phyloP scores from a whole-genome alignment of 2,329 filamentous ascomycete species.

The Botrytis paeoniae region DNA sequence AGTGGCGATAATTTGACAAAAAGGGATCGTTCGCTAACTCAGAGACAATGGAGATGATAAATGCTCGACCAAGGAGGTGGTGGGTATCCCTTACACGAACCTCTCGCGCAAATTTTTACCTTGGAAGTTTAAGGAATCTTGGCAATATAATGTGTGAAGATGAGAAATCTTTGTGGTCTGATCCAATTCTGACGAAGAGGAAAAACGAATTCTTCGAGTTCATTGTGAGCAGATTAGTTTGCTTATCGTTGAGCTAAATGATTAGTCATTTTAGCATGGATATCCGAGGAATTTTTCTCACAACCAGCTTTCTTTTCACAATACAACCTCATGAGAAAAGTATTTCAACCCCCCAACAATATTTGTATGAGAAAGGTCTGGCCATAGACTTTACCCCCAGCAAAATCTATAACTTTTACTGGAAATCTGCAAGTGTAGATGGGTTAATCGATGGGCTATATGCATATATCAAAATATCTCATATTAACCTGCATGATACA shows the following conservation, averaged over 20 bases:
- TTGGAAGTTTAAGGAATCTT: not conserved
- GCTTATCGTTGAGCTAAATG: not conserved
- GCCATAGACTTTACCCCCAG: not conserved
- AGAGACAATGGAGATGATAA: constrained; percentile 10
- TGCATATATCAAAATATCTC: not conserved
- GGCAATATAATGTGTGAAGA: not conserved
- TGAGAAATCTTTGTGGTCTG: not conserved
- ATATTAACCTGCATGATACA: not conserved
- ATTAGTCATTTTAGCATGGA: constrained; percentile 7
- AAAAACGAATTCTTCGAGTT: not conserved
- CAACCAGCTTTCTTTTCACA: not conserved
- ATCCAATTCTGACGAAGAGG: not conserved
- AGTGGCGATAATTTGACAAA: not conserved
- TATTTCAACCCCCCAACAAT: not conserved
- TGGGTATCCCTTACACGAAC: constrained; percentile 3
- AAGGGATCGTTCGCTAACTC: constrained; percentile 1
- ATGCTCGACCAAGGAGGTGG: constrained; percentile 16
- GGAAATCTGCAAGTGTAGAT: not conserved
- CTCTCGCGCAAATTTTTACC: not conserved
- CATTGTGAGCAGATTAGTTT: not conserved
- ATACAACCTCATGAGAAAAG: not conserved
- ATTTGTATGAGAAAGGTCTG: not conserved
- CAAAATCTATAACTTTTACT: not conserved
- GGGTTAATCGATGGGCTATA: not conserved
- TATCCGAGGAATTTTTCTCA: not conserved